These are phyloP conservation scores for Metschnikowia cerradonensis DNA, from an alignment of 805 yeast genomes.

Conservation along the genomic window DNA sequence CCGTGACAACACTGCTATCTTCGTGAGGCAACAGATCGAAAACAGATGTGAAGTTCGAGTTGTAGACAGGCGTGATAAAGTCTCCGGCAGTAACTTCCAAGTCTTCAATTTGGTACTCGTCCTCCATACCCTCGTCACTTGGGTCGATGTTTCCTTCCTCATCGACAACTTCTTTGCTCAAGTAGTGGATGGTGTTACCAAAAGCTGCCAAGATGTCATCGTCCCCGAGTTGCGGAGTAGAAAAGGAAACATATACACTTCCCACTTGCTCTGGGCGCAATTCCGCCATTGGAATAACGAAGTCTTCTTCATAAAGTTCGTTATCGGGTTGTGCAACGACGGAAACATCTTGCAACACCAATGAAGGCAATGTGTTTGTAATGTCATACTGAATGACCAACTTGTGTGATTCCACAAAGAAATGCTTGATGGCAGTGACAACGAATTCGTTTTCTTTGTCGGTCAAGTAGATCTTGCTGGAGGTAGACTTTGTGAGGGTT, in stretches of 20 bases:
- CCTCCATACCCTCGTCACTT: conserved; percentile 80
- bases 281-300: conserved; percentile 67
- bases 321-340: conserved; percentile 64
- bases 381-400: conserved; percentile 79
- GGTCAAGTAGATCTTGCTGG: conserved; percentile 60
- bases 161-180: conserved; percentile 75
- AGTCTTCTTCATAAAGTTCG: conserved; percentile 60
- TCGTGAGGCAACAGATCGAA: conserved; percentile 66
- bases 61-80: conserved; percentile 70
- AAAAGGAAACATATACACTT: conserved; percentile 72
- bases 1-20: conserved; percentile 66
- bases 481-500: conserved; percentile 65
- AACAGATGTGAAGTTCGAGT: conserved; percentile 66
- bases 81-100: conserved; percentile 75
- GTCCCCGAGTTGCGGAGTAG: conserved; percentile 50
- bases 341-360: conserved; percentile 71
- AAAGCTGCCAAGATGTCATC: conserved; percentile 43
- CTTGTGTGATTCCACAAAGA: conserved; percentile 62
- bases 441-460: conserved; percentile 93
- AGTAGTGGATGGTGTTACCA: conserved; percentile 65
- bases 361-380: conserved; percentile 77
- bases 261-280: conserved; percentile 70
- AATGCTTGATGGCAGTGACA: conserved; percentile 77
- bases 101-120: conserved; percentile 88
- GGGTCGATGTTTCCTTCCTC: conserved; percentile 62